Evolutionary conservation across 768 basidiomycete genomes (phyloP).

Genomic region (Tephrocybe sp.): DNA sequence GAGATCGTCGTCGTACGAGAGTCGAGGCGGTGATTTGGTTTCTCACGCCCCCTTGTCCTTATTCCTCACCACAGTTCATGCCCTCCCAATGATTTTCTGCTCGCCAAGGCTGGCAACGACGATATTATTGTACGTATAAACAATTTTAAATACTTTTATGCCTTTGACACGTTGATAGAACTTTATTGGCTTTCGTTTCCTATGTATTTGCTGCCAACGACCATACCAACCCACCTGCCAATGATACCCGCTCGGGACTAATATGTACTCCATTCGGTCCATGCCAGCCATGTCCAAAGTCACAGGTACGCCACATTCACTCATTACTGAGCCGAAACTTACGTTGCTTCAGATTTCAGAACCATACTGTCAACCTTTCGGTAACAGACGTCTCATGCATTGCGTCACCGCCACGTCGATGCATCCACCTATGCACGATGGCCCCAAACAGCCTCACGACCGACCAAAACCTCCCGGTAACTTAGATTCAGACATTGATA

Average conservation of each 20-base stretch:
- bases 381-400: slow-evolving; percentile 87
- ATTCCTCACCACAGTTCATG: slow-evolving; percentile 30
- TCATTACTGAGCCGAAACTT: slow-evolving; percentile 3
- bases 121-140: slow-evolving; percentile 31
- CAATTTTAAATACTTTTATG: neutral
- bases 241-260: slow-evolving; percentile 31
- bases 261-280: slow-evolving; percentile 54
- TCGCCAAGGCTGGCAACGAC: slow-evolving; percentile 30
- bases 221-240: slow-evolving; percentile 14
- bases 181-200: slow-evolving; percentile 16
- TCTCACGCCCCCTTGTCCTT: slow-evolving; percentile 23
- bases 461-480: slow-evolving; percentile 21
- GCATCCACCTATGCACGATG: slow-evolving; percentile 18
- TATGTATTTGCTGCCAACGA: slow-evolving; percentile 15
- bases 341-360: slow-evolving; percentile 58
- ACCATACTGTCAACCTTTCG: slow-evolving; percentile 95
- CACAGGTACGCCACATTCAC: slow-evolving; percentile 42
- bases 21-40: slow-evolving; percentile 8
- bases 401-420: slow-evolving; percentile 49
- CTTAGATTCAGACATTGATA: slow-evolving; percentile 4
- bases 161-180: slow-evolving; percentile 10
- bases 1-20: slow-evolving; percentile 12
- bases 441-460: slow-evolving; percentile 7
- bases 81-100: slow-evolving; percentile 30
- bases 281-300: slow-evolving; percentile 63